Percentiles rank a stretch among this genome's conserved stretches.
phyloP scores from a whole-genome alignment of 257 asterid species.

The Scutellaria minor region DNA sequence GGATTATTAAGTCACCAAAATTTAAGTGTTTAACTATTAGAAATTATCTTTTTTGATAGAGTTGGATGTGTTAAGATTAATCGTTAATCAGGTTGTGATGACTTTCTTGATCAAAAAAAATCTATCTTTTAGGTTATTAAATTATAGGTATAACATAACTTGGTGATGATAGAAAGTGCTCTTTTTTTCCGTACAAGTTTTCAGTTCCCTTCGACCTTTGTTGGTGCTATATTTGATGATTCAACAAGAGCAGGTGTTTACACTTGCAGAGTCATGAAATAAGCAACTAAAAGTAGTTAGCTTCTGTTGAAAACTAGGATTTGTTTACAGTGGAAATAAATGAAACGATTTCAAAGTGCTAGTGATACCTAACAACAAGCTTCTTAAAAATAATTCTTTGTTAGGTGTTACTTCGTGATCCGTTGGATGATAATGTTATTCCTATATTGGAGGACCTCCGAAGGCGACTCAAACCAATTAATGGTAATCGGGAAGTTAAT shows the following conservation, averaged over 20 bases:
- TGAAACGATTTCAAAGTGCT: neutral
- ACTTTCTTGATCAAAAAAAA: neutral
- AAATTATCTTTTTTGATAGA: neutral
- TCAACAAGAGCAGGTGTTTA: constrained; percentile 2
- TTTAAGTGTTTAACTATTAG: constrained; percentile 3
- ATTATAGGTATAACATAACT: neutral
- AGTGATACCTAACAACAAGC: neutral
- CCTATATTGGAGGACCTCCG: constrained; percentile 88
- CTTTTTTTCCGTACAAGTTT: neutral
- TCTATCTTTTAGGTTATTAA: neutral
- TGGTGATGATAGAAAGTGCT: constrained; percentile 8
- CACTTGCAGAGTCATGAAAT: neutral
- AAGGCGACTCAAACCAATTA: constrained; percentile 64
- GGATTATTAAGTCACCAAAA: neutral
- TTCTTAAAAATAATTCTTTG: constrained; percentile 18
- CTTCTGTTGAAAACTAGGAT: neutral
- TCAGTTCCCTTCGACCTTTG: neutral
- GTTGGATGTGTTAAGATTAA: constrained; percentile 2
- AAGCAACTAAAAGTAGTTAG: neutral
- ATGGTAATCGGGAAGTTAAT: constrained; percentile 56
- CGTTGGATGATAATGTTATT: constrained; percentile 69
- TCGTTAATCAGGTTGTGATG: neutral
- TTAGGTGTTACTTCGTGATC: constrained; percentile 87
- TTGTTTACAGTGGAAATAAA: neutral
- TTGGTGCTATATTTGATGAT: neutral